Percentiles rank a stretch among this genome's conserved stretches.
These are phyloP conservation scores for Ceratobasidium sp. DNA, from an alignment of 1,284 basidiomycete species.

Conservation along the genomic window DNA sequence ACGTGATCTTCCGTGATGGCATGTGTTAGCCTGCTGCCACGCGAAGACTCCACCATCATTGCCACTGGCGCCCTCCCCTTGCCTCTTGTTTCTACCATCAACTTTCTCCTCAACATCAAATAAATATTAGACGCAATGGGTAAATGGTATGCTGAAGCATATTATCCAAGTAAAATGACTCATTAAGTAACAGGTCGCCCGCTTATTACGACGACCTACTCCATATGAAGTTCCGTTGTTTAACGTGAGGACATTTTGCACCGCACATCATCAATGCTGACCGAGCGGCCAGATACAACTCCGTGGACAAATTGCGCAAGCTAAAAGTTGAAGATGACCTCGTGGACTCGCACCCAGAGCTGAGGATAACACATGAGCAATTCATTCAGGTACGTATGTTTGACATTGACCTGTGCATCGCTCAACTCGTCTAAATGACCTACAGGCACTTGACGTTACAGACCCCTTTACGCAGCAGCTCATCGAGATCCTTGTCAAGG, in stretches of 20 bases:
- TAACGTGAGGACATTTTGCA: slow-evolving; percentile 31
- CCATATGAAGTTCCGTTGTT: slow-evolving; percentile 41
- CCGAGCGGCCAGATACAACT: slow-evolving; percentile 27
- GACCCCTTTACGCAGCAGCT: slow-evolving; percentile 35
- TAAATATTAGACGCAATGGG: slow-evolving; percentile 13
- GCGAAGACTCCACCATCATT: slow-evolving; percentile 25
- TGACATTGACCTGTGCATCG: slow-evolving; percentile 23
- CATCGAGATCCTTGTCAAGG: slow-evolving; percentile 40
- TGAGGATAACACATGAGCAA: slow-evolving; percentile 39
- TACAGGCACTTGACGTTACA: slow-evolving; percentile 37
- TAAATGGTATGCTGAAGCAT: slow-evolving; percentile 26
- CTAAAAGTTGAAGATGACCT: slow-evolving; percentile 38
- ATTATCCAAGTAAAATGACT: neutral
- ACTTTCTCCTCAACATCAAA: neutral
- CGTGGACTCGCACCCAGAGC: slow-evolving; percentile 30
- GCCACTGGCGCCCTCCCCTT: slow-evolving; percentile 24
- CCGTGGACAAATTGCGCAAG: slow-evolving; percentile 38
- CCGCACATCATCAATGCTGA: slow-evolving; percentile 2
- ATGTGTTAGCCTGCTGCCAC: slow-evolving; percentile 15
- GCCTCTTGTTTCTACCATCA: neutral
- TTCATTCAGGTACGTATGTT: slow-evolving; percentile 35
- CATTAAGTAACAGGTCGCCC: slow-evolving; percentile 25
- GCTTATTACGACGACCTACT: slow-evolving; percentile 39
- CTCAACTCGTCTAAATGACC: slow-evolving; percentile 22
- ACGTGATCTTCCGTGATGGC: neutral